Base-by-base conservation (phyloP, 176 grass and related monocot genomes). In the Carex myosuroides region DNA sequence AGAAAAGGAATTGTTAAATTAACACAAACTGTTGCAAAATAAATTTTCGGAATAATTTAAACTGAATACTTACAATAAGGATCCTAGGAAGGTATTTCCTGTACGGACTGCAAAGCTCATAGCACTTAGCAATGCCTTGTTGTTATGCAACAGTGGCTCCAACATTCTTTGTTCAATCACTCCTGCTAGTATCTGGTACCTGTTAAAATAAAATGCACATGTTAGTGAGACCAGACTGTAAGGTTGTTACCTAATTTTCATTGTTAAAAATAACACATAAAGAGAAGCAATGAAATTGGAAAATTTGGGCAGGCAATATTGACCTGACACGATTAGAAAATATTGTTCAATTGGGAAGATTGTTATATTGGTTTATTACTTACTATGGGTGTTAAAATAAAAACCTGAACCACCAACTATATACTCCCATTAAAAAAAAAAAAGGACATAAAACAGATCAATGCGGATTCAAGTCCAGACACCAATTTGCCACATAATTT, bases 1-100 rank as follows among this genome's bases (percentile, higher is more conserved):
- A 17, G 69, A 22, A 90, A 68, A 90, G 84, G 72, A 88, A 62
- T 61, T 66, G 32, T 86, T 56, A 52, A 60, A 57, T 85, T 80
- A 81, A 79, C 24, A 72, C 1, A 65, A 69, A 69, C 59, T 56
- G 14, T 24, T 85, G 54, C 18, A 80, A 42, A 37, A 54, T n/a
- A 26, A 52, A 84, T 48, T 70, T 21, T 70, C n/a, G 56, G 16
- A 60, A 35, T 37, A 57, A 17, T 63, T 58, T 18, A 88, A 53
- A 81, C 59, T 76, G 22, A 8, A 59, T 30, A 87, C 93, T 99
- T 69, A 99, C 93, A 99, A 76, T 80, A 92, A 86, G 41, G 96
- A 99, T 78, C 96, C 96, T 87, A 99, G 82, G 84, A 92, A 99
- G 18, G 96, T 99, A 80, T 99, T 99, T 79, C 93, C 96, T 54